A percentile compares a stretch with the other conserved stretches of the same genome.
phyloP scores from a whole-genome alignment of 768 basidiomycete genomes.

The Phaeolepiota aurea region DNA sequence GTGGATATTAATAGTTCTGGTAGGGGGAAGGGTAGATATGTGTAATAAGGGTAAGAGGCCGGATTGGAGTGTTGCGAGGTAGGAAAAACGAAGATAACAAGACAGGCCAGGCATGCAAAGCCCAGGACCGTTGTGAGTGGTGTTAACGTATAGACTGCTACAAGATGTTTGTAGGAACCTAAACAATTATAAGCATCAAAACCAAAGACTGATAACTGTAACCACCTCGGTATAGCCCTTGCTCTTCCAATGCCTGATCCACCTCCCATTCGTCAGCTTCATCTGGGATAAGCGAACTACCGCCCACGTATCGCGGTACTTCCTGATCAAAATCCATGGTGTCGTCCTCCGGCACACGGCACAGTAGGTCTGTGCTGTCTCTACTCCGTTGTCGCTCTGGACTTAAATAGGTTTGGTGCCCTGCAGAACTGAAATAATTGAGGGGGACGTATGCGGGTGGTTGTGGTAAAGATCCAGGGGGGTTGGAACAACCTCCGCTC shows the following conservation, averaged over 20 bases:
- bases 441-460: neutral
- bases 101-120: conserved; percentile 39
- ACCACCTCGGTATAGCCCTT: conserved; percentile 25
- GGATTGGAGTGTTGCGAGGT: conserved; percentile 13
- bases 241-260: conserved; percentile 21
- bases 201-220: no score
- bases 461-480: no score
- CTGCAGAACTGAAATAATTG: neutral
- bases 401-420: neutral
- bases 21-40: conserved; percentile 51
- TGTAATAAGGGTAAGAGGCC: conserved; percentile 29
- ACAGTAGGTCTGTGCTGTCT: neutral
- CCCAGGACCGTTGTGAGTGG: conserved; percentile 43
- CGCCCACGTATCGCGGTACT: neutral
- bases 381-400: neutral
- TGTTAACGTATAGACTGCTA: conserved; percentile 52
- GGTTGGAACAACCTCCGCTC: no score
- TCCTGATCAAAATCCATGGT: neutral
- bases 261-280: conserved; percentile 5
- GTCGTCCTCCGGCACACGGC: neutral
- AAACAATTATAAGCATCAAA: no score
- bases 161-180: conserved; percentile 57
- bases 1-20: conserved; percentile 57
- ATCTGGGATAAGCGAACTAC: neutral
- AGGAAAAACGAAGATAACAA: conserved; percentile 45